Conservation (phyloP, 768 basidiomycete species). For the Pisolithus orientalis region DNA sequence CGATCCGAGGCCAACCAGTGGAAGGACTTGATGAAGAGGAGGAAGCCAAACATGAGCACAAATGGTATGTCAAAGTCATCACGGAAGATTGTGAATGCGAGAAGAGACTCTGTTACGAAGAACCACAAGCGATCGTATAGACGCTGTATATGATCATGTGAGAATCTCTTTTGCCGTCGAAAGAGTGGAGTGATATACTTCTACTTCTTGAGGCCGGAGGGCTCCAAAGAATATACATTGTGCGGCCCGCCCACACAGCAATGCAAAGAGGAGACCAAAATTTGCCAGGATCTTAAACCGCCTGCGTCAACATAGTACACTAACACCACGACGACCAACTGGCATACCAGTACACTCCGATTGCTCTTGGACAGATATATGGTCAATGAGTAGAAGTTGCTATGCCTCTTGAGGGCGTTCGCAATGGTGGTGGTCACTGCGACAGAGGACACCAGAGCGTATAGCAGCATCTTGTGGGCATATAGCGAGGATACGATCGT, state of each 20-base stretch:
- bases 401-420: constrained; percentile 75
- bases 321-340: background rate
- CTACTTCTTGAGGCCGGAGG: constrained; percentile 81
- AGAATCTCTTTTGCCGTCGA: background rate
- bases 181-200: constrained; percentile 46
- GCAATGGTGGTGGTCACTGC: constrained; percentile 68
- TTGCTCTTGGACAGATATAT: constrained; percentile 92
- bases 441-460: constrained; percentile 57
- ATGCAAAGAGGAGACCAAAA: constrained; percentile 72
- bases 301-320: background rate
- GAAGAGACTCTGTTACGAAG: constrained; percentile 91
- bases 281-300: constrained; percentile 76
- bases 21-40: constrained; percentile 94
- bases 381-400: constrained; percentile 91
- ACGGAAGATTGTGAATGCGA: constrained; percentile 96
- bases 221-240: constrained; percentile 91
- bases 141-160: constrained; percentile 44
- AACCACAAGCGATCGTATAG: constrained; percentile 96
- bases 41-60: constrained; percentile 88
- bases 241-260: constrained; percentile 69
- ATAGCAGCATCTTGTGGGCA: constrained; percentile 62
- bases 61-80: constrained; percentile 94
- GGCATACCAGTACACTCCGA: constrained; percentile 80
- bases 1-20: constrained; percentile 96
- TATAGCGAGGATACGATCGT: constrained; percentile 44